Evolutionary conservation across 805 yeast genomes (phyloP), one percentile per base, ranked within the genome.

Genomic region (Ascoidea tarda): DNA sequence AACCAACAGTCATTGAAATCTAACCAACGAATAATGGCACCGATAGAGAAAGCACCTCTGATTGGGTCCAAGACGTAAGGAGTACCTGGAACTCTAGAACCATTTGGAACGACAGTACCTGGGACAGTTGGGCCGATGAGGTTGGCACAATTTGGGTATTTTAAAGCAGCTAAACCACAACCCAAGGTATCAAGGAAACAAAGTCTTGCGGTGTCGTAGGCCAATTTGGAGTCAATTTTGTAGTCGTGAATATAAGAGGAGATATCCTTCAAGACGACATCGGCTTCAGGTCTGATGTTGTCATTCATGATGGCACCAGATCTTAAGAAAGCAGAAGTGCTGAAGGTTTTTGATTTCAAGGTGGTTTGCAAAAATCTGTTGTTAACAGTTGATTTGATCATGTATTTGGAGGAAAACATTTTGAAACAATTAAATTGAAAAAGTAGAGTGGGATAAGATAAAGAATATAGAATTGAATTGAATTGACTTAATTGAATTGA

Each of bases 1-100:
- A 78, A 64, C 83, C 83, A 78, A 63, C 83, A 78, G 61, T 78
- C 83, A 56, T 78, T 78, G 66, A 71, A 78, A 58, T 78, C 84
- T 53, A 78, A 64, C 83, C 83, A 78, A 54, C 84, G 70, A 59
- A 78, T 76, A 54, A 73, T 63, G 21, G 81, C 73, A 6, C 82
- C 82, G 54, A 77, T 74, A 47, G 76, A 66, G 66, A 78, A 78
- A 16, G 82, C 81, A 47, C 78, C 83, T 53, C 77, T 71, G 47
- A 78, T 67, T 16, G 84, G 84, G 60, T 79, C 82, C 58, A 74
- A 62, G 53, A 67, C 70, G 58, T 71, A 68, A 47, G 62, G 56
- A 1, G 84, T 79, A 33, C 84, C 84, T 38, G 75, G 69, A 46
- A 78, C 74, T 50, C 68, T 71, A n/a, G 80, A 67, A 50, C 82